Conservation (phyloP, 371 early-diverging fungal genomes). For the Mortierella sp. region DNA sequence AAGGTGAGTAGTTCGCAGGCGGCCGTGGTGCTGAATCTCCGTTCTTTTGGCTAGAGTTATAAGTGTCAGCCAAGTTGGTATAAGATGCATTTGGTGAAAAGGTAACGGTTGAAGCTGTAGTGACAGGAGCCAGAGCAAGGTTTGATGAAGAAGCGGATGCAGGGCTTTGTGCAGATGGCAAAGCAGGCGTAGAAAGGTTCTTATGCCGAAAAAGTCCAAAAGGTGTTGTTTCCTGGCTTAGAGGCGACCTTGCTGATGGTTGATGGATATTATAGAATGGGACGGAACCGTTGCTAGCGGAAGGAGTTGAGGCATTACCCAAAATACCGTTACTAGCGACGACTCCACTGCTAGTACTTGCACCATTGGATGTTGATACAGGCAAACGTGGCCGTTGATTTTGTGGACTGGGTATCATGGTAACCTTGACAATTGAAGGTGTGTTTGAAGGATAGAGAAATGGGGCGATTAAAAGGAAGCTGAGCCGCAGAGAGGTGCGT, state of each 20-base stretch:
- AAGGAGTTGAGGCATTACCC: conserved; percentile 6
- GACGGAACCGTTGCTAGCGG: conserved; percentile 9
- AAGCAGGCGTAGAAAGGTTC: conserved; percentile 52
- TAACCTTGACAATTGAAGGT: neutral
- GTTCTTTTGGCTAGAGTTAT: conserved; percentile 14
- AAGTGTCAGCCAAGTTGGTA: conserved; percentile 38
- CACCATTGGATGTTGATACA: conserved; percentile 18
- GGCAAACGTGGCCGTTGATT: conserved; percentile 39
- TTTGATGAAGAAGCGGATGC: conserved; percentile 33
- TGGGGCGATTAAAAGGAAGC: neutral
- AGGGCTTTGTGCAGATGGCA: conserved; percentile 30
- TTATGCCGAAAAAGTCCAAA: conserved; percentile 57
- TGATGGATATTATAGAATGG: conserved; percentile 49
- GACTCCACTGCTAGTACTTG: conserved; percentile 14
- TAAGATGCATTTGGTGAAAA: conserved; percentile 49
- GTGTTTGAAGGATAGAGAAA: neutral
- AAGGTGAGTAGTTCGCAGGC: conserved; percentile 25
- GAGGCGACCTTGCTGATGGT: conserved; percentile 52
- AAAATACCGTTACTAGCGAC: conserved; percentile 10
- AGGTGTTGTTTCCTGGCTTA: conserved; percentile 55
- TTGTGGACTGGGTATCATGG: conserved; percentile 52
- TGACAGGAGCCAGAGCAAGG: conserved; percentile 32
- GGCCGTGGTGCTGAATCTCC: conserved; percentile 17
- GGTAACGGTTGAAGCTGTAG: conserved; percentile 13
- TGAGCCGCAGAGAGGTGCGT: neutral